Conservation (phyloP, 2,329 filamentous ascomycete genomes). For the Scedosporium minutisporum region DNA sequence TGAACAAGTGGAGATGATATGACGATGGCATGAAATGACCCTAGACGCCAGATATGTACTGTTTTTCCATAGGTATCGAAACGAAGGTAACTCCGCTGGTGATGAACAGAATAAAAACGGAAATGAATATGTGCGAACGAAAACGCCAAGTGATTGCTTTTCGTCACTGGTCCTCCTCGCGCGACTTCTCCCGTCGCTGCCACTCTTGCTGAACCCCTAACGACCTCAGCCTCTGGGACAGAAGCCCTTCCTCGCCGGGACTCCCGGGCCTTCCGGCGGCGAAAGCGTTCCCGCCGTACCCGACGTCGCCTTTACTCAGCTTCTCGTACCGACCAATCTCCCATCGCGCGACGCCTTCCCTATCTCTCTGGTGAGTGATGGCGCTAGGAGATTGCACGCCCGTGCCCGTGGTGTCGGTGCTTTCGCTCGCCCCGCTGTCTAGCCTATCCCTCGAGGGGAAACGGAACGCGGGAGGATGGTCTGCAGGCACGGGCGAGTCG, state of each 20-base stretch:
- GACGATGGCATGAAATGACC: neutral
- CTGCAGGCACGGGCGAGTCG: constrained; percentile 22
- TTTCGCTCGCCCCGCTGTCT: constrained; percentile 22
- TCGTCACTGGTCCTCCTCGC: neutral
- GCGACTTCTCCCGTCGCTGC: neutral
- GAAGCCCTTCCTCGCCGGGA: constrained; percentile 50
- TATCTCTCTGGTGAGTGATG: neutral
- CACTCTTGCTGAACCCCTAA: constrained; percentile 37
- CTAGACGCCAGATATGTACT: neutral
- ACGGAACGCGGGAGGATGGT: constrained; percentile 40
- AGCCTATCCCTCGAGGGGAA: constrained; percentile 23
- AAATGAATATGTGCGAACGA: neutral
- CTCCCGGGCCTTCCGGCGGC: constrained; percentile 24
- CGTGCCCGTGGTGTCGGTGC: constrained; percentile 12
- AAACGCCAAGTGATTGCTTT: neutral
- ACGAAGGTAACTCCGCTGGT: neutral
- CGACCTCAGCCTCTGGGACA: constrained; percentile 59
- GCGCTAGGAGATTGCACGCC: neutral
- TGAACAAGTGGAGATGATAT: neutral
- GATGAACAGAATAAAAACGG: neutral
- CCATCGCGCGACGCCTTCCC: neutral
- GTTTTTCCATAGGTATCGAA: neutral
- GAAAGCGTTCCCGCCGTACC: constrained; percentile 51
- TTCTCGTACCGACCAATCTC: constrained; percentile 46
- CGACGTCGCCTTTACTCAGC: constrained; percentile 53